These are phyloP conservation scores for Psilocybe tampanensis DNA, from an alignment of 768 basidiomycete species.

Conservation along the genomic window DNA sequence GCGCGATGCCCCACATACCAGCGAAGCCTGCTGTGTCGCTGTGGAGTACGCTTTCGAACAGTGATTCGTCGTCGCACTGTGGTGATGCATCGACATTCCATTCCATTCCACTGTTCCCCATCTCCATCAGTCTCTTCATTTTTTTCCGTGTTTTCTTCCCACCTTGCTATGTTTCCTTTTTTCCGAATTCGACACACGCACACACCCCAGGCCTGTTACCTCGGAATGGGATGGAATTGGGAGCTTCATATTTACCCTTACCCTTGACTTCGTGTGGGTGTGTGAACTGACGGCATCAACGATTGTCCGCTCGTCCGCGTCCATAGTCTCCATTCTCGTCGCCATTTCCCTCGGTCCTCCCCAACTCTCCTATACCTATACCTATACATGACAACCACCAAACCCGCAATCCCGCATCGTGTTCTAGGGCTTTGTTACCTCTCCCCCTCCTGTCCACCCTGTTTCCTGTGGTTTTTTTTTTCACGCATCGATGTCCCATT, in stretches of 20 bases:
- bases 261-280: background rate
- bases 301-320: slow-evolving; percentile 9
- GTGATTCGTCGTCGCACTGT: slow-evolving; percentile 4
- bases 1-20: slow-evolving; percentile 40
- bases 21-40: slow-evolving; percentile 72
- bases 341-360: background rate
- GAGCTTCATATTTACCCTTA: too few relatives aligned
- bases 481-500: too few relatives aligned
- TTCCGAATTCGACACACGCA: too few relatives aligned
- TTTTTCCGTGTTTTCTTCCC: background rate
- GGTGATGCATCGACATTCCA: background rate
- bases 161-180: background rate
- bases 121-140: background rate
- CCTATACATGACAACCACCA: background rate
- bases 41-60: slow-evolving; percentile 74
- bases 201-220: too few relatives aligned
- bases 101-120: background rate
- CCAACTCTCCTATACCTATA: background rate
- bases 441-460: too few relatives aligned
- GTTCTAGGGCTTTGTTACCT: too few relatives aligned
- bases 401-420: too few relatives aligned
- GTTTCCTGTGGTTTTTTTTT: too few relatives aligned
- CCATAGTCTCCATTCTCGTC: too few relatives aligned
- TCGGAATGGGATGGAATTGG: too few relatives aligned
- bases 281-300: slow-evolving; percentile 17